These are phyloP conservation scores for Wallacemonas rigidus DNA, from an alignment of 208 protist genomes.

Conservation along the genomic window DNA sequence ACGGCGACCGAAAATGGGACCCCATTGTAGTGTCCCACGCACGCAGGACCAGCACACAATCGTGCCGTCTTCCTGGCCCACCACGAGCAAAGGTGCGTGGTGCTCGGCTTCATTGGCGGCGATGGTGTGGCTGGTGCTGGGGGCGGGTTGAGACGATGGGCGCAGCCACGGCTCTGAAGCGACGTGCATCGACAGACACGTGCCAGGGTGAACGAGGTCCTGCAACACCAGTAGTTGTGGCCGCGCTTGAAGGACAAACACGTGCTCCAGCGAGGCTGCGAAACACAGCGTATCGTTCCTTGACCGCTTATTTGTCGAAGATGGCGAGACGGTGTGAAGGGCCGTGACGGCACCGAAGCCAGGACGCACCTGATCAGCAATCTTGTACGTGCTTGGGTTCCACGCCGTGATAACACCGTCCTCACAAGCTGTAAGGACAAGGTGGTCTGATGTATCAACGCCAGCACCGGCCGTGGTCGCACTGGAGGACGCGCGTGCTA, in stretches of 20 bases:
- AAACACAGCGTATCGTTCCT: constrained; percentile 27
- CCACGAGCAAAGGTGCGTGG: constrained; percentile 18
- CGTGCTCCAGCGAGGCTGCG: constrained; percentile 33
- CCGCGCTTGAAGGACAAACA: constrained; percentile 25
- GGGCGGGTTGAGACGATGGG: neutral
- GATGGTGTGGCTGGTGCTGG: neutral
- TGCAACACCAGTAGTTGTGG: constrained; percentile 18
- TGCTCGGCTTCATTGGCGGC: neutral
- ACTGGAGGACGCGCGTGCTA: no score
- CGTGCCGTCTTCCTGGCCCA: constrained; percentile 50
- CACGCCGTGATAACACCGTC: constrained; percentile 43
- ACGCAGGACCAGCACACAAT: constrained; percentile 35
- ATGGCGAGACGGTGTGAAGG: constrained; percentile 23
- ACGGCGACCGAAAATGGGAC: neutral
- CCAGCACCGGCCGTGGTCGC: neutral
- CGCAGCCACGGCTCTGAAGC: neutral
- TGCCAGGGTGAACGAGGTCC: constrained; percentile 18
- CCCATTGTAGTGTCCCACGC: constrained; percentile 18
- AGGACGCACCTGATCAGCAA: constrained; percentile 25
- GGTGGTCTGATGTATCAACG: constrained; percentile 15
- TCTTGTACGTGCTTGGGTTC: constrained; percentile 40
- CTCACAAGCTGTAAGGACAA: constrained; percentile 43
- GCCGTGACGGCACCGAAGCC: constrained; percentile 27
- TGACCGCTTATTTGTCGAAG: neutral
- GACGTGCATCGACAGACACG: constrained; percentile 16